A percentile compares a stretch with the other conserved stretches of the same genome.
Conservation (phyloP, 2,329 filamentous ascomycete genomes). For the Claviceps lovelessii region DNA sequence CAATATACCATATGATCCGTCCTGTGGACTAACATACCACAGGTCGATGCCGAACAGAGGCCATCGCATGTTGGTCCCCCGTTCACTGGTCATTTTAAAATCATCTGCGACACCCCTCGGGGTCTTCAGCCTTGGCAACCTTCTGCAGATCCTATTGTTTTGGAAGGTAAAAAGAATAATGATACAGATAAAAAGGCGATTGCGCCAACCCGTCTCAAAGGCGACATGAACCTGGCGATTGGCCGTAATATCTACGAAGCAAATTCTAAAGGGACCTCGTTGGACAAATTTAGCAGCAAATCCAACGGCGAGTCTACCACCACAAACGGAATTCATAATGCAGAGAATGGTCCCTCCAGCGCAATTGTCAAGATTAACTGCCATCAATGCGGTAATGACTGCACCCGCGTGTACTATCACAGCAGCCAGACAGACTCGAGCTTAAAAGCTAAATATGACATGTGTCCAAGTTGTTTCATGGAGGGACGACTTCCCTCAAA, state of each 20-base stretch:
- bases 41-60: constrained; percentile 93
- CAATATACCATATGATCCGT: background rate
- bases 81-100: constrained; percentile 93
- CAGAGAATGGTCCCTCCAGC: constrained; percentile 50
- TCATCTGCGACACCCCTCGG: constrained; percentile 88
- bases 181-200: constrained; percentile 64
- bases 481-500: constrained; percentile 72
- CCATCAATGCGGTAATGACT: constrained; percentile 84
- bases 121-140: constrained; percentile 93
- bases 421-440: constrained; percentile 41
- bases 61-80: constrained; percentile 92
- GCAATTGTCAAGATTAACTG: constrained; percentile 63
- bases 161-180: constrained; percentile 44
- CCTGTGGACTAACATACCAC: constrained; percentile 6
- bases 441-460: constrained; percentile 62
- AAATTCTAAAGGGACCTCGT: constrained; percentile 60
- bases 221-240: constrained; percentile 80
- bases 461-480: constrained; percentile 83
- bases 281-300: constrained; percentile 56
- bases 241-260: constrained; percentile 92
- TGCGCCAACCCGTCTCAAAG: constrained; percentile 52
- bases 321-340: constrained; percentile 48
- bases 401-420: constrained; percentile 51
- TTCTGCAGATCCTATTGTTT: constrained; percentile 55
- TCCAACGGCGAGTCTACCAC: constrained; percentile 59